phyloP scores from a whole-genome alignment of 2,329 filamentous ascomycete species.

The Pseudocercospora fuligena region DNA sequence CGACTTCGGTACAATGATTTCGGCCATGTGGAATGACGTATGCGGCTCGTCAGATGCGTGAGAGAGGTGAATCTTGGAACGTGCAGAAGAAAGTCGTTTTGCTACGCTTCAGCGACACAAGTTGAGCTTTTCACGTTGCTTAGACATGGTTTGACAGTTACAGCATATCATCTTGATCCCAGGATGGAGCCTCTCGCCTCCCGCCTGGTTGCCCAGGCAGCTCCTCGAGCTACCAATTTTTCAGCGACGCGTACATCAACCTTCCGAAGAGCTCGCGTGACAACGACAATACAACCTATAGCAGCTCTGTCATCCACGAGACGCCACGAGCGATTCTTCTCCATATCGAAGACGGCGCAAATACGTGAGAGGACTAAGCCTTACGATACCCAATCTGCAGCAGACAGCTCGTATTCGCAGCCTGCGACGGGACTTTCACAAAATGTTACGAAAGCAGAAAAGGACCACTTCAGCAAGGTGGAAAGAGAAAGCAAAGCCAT shows the following conservation, averaged over 20 bases:
- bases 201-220: conserved; percentile 33
- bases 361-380: conserved; percentile 26
- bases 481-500: conserved; percentile 57
- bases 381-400: conserved; percentile 28
- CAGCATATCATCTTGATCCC: neutral
- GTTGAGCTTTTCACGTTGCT: too few species aligned
- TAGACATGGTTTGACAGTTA: neutral
- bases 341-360: conserved; percentile 10
- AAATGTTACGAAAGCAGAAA: conserved; percentile 51
- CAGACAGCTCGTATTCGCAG: conserved; percentile 40
- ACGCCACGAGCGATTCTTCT: conserved; percentile 18
- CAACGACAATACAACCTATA: conserved; percentile 18
- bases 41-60: neutral
- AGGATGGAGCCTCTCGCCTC: conserved; percentile 38
- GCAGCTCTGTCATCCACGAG: conserved; percentile 4
- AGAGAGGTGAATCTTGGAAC: conserved; percentile 5
- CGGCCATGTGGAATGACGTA: neutral
- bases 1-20: conserved; percentile 4
- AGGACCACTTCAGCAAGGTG: conserved; percentile 49
- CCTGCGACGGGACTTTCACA: conserved; percentile 48
- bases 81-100: neutral
- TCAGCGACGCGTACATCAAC: conserved; percentile 4
- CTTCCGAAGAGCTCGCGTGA: conserved; percentile 21
- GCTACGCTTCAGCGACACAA: neutral
- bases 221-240: conserved; percentile 25